Conservation (phyloP, 805 yeast species). For the Naumovozyma castellii region DNA sequence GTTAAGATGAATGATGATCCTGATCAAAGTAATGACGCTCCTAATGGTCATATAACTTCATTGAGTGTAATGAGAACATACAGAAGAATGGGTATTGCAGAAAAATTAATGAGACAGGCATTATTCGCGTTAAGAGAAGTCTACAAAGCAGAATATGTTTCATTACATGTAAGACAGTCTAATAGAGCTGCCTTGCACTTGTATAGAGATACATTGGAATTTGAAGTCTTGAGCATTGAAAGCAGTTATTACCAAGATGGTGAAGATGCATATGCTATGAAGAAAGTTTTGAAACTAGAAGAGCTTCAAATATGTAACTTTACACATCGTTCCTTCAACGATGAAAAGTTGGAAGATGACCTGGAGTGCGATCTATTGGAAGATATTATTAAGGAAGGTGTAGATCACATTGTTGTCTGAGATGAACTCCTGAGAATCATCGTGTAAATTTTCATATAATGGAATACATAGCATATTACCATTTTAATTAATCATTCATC, state of each 20-base stretch:
- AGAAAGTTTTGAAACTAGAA: slow-evolving; percentile 51
- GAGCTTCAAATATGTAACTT: slow-evolving; percentile 52
- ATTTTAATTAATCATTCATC: too few species aligned
- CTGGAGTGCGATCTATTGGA: slow-evolving; percentile 40
- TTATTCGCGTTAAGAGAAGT: slow-evolving; percentile 72
- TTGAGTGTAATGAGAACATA: slow-evolving; percentile 92
- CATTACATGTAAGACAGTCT: slow-evolving; percentile 86
- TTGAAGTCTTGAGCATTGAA: slow-evolving; percentile 75
- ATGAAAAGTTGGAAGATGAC: slow-evolving; percentile 44
- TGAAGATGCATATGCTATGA: slow-evolving; percentile 96
- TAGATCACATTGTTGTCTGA: slow-evolving; percentile 15
- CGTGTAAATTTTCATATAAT: neutral
- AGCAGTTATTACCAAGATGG: slow-evolving; percentile 92
- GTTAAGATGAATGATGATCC: slow-evolving; percentile 97
- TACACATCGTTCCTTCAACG: slow-evolving; percentile 29
- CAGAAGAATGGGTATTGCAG: slow-evolving; percentile 92
- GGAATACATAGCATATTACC: too few species aligned
- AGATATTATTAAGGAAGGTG: slow-evolving; percentile 20
- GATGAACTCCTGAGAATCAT: neutral
- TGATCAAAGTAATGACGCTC: slow-evolving; percentile 58
- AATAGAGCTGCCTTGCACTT: slow-evolving; percentile 90
- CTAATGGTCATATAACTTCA: slow-evolving; percentile 91
- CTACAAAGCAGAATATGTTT: slow-evolving; percentile 72
- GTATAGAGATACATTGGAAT: slow-evolving; percentile 74
- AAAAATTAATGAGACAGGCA: slow-evolving; percentile 77